phyloP scores from a whole-genome alignment of 352 stramenopile genomes.

The Phytophthora sp. region DNA sequence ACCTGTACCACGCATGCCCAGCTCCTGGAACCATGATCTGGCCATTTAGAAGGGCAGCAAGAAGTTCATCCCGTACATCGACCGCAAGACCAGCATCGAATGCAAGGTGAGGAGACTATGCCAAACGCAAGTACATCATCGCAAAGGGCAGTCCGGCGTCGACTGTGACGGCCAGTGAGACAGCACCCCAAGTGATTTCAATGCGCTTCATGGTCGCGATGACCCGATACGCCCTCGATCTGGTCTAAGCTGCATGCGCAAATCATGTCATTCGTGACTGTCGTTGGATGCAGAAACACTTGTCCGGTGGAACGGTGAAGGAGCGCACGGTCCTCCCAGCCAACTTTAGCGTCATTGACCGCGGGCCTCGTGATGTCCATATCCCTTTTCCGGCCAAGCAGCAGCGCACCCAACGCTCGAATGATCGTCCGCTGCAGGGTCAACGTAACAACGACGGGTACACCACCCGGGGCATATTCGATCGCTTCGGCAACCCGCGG shows the following conservation, averaged over 20 bases:
- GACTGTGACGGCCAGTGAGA: no score
- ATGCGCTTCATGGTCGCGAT: background rate
- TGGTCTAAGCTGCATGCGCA: background rate
- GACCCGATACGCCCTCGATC: background rate
- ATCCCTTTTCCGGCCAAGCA: no score
- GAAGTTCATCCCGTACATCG: no score
- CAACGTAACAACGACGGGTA: background rate
- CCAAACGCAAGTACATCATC: no score
- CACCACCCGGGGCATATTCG: background rate
- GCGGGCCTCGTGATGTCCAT: background rate
- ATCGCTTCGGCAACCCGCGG: slow-evolving; percentile 13
- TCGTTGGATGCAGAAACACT: slow-evolving; percentile 16
- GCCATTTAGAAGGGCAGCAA: no score
- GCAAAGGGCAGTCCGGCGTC: no score
- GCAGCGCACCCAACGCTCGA: no score
- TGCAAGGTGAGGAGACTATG: no score
- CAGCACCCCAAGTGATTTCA: no score
- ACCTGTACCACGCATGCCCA: no score
- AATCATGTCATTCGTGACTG: slow-evolving; percentile 23
- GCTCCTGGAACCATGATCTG: no score
- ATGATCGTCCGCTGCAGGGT: background rate
- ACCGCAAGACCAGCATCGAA: no score
- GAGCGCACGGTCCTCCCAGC: slow-evolving; percentile 13
- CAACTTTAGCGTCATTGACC: slow-evolving; percentile 17
- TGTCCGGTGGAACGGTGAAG: slow-evolving; percentile 15